These are phyloP conservation scores for Microcos paniculata DNA, from an alignment of 345 rosid genomes.

Conservation along the genomic window DNA sequence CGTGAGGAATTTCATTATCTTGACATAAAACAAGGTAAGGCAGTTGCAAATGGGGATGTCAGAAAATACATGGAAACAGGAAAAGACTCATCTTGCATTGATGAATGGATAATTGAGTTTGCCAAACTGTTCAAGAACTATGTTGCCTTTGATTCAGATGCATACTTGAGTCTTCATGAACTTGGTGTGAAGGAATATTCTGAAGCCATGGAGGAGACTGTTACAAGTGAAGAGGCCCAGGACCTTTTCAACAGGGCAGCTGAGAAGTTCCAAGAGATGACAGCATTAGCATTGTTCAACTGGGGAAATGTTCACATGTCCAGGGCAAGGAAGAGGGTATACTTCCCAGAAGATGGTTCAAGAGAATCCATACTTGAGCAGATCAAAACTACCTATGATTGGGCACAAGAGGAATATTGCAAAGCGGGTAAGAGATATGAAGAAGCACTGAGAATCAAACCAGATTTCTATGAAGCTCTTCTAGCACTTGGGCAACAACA, in stretches of 20 bases:
- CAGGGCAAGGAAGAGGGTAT: conserved; percentile 70
- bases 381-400: conserved; percentile 56
- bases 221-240: conserved; percentile 87
- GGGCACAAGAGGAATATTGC: conserved; percentile 52
- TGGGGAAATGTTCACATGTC: conserved; percentile 91
- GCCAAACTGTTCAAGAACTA: conserved; percentile 76
- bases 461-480: conserved; percentile 69
- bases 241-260: conserved; percentile 65
- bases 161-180: conserved; percentile 74
- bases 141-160: conserved; percentile 70
- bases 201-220: conserved; percentile 91
- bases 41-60: conserved; percentile 31
- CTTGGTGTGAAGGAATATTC: conserved; percentile 77
- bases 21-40: conserved; percentile 11
- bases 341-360: conserved; percentile 51
- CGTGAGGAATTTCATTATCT: conserved; percentile 19
- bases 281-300: conserved; percentile 83
- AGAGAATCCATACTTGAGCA: conserved; percentile 53
- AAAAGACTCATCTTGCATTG: conserved; percentile 41
- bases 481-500: conserved; percentile 77
- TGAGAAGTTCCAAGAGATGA: conserved; percentile 80
- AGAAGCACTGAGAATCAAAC: conserved; percentile 77
- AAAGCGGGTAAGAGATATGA: conserved; percentile 65
- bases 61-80: conserved; percentile 31
- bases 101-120: conserved; percentile 84